Conservation (phyloP, 345 rosid genomes). For the Psidium guajava region DNA sequence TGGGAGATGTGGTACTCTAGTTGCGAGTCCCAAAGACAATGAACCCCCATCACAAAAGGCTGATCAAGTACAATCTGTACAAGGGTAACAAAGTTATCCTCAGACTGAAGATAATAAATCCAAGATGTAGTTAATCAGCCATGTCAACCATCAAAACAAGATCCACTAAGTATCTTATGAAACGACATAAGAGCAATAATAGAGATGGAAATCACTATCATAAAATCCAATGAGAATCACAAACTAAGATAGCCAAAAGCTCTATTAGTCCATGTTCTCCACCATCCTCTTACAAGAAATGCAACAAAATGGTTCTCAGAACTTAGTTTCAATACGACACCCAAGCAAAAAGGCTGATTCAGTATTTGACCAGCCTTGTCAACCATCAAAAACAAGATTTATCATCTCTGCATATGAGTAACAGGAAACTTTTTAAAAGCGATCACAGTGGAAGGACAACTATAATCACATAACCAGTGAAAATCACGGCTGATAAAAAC, state of each 20-base stretch:
- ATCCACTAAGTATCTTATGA: neutral
- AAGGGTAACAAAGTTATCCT: constrained; percentile 1
- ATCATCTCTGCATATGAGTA: neutral
- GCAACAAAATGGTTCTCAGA: neutral
- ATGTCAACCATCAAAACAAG: neutral
- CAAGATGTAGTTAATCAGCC: neutral
- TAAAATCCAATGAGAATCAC: neutral
- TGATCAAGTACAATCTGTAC: constrained; percentile 92
- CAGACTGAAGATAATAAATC: neutral
- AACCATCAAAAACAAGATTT: neutral
- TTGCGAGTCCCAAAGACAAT: constrained; percentile 89
- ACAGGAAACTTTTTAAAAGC: neutral
- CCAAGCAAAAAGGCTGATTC: constrained; percentile 77
- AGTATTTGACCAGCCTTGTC: constrained; percentile 17
- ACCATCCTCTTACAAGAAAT: neutral
- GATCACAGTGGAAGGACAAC: neutral
- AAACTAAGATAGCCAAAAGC: neutral
- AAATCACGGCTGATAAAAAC: neutral
- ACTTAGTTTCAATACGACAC: constrained; percentile 23
- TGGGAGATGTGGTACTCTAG: constrained; percentile 77
- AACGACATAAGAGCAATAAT: neutral
- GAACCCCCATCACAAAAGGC: constrained; percentile 89
- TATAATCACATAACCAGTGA: neutral
- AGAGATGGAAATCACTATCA: neutral
- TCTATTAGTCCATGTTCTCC: neutral